Base-by-base conservation (phyloP, 257 asterid species). In the Nicotiana otophora region DNA sequence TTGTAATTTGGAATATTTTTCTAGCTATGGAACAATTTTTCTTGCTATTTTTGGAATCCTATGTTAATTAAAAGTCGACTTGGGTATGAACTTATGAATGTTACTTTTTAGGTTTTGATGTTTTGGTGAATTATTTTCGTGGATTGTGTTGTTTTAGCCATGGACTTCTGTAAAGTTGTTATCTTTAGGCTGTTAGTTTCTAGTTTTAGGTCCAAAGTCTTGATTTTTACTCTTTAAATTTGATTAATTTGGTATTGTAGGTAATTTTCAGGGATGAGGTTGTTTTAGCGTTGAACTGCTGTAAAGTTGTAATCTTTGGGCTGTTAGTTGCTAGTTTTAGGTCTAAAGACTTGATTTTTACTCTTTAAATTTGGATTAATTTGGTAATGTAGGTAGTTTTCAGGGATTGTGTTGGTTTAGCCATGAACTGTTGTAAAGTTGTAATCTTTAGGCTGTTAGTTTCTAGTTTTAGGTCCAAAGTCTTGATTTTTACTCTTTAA, bases 281-380 rank as follows among this genome's bases (percentile, higher is more conserved):
- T 42, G 11, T 42, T 53, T 53, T 53, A 14, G 15, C 55, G 2
- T 28, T 28, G 30, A 28, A 28, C 30, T 28, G 30, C 30, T 28
- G 30, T 28, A 78, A 68, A 77, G 78, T 80, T 87, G 61, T 5
- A 58, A 34, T 31, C 17, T 31, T 30, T 81, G 46, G 51, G 83
- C 20, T 81, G 83, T 65, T 48, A 2, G 33, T 81, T 48, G 48
- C 80, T 48, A 74, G 42, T 23, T 48, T 72, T 74, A 48, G 61
- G 61, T 74, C 26, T 1, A 23, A 23, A 23, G 26, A 23, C 26
- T 23, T 23, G 26, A 23, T 23, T 23, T 23, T 23, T 23, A 23
- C 26, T 23, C 26, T 23, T 23, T 23, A 23, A 23, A 23, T 23
- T 23, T 70, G 60, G 74, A 70, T 70, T 70, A 42, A 20, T 20